Base-by-base conservation (phyloP, 1,284 basidiomycete genomes). In the Ceratobasidium sp. region DNA sequence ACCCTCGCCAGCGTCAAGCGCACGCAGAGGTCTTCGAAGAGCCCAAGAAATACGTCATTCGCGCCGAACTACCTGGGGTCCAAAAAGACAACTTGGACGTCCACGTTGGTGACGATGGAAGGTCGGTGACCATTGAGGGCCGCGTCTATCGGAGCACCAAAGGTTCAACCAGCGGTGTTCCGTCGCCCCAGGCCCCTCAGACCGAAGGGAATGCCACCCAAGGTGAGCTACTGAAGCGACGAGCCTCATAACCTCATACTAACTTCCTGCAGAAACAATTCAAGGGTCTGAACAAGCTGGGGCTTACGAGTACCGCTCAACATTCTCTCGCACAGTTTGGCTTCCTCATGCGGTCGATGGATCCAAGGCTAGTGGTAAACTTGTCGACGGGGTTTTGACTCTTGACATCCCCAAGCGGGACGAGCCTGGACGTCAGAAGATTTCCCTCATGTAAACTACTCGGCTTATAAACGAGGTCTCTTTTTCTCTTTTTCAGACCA, bases 21-120 rank as follows among this genome's bases (percentile, higher is more conserved):
- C 39, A 50, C 16, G 67, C 71, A 32, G 72, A 75, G 28, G 39
- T 75, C 53, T 41, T 52, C 3, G 75, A 75, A 36, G 73, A 73
- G 36, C 62, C 34, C n/a, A 52, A 72, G 36, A 67, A 71, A 57
- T 75, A 73, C 41, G 36, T 73, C 53, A 59, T 75, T 26, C 64
- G 74, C n/a, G 75, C 73, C 41, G 75, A 75, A 52, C 34, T 75
- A 6, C 75, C 75, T n/a, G 75, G 75, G 6, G 73, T 75, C 18
- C 43, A 57, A 23, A 75, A 75, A 59, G 73, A 75, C 41, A 60
- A 75, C 41, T 21, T 75, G 39, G 75, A 75, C 53, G 53, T 75
- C 53, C 58, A 67, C 32, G 70, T 75, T 39, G 67, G 75, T 30
- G 69, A 74, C 34, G 71, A 72, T 26, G 75, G 73, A 5, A 65